phyloP scores from a whole-genome alignment of 1,139 yeast genomes.

The Pichia sp. region DNA sequence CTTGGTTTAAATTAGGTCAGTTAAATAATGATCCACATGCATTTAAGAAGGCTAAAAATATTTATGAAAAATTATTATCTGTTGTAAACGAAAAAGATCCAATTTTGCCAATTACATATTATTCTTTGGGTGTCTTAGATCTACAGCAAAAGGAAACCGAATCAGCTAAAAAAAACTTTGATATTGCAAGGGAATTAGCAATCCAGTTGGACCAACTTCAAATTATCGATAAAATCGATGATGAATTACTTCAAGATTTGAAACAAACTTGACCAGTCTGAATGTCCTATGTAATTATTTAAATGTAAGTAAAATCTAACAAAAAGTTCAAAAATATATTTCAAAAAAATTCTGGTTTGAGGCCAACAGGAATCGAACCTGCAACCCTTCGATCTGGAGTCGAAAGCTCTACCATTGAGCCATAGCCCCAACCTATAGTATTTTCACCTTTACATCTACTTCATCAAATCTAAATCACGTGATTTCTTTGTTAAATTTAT shows the following conservation, averaged over 20 bases:
- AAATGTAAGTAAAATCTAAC: too few relatives aligned
- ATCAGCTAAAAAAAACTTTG: slow-evolving; percentile 54
- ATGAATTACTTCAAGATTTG: slow-evolving; percentile 15
- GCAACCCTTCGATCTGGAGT: slow-evolving; percentile 59
- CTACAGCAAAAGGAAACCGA: slow-evolving; percentile 51
- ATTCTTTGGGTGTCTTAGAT: slow-evolving; percentile 76
- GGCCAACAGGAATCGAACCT: slow-evolving; percentile 45
- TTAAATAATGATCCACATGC: slow-evolving; percentile 13
- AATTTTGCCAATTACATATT: slow-evolving; percentile 72
- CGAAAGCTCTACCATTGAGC: slow-evolving; percentile 93
- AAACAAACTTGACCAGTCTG: too few relatives aligned
- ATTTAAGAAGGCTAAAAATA: slow-evolving; percentile 16
- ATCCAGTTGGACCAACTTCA: slow-evolving; percentile 61
- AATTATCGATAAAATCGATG: slow-evolving; percentile 58
- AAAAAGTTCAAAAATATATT: not conserved
- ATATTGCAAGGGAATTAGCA: slow-evolving; percentile 70
- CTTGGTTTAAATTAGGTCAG: slow-evolving; percentile 22
- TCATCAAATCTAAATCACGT: too few relatives aligned
- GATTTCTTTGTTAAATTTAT: too few relatives aligned
- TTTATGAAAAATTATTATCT: slow-evolving; percentile 19
- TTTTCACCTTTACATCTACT: too few relatives aligned
- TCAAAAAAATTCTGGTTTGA: slow-evolving; percentile 22
- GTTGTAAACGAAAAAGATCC: slow-evolving; percentile 31
- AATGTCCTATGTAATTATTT: too few relatives aligned
- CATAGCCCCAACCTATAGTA: slow-evolving; percentile 54